Evolutionary conservation across 345 rosid genomes (phyloP), one percentile per base, ranked within the genome.

Genomic region (Aquilaria sinensis): DNA sequence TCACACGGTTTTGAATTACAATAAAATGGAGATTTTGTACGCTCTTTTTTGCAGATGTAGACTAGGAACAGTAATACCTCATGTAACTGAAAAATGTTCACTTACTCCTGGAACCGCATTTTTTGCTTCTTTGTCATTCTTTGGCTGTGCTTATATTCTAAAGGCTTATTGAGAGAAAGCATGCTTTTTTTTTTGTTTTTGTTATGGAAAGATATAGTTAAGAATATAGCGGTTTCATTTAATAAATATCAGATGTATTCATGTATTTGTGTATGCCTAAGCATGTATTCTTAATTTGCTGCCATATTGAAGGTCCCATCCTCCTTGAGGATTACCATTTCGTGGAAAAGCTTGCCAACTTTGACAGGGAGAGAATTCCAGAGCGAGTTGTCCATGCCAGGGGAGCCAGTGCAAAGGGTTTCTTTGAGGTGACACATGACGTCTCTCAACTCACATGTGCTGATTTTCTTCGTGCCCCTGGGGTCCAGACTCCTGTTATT

Each of bases 321-420:
- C 88, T 90, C 62, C 90, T 90, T 10, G 97, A 90, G 83, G 97
- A 90, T 77, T 90, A 90, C 68, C 97, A 90, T 80, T 73, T 90
- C n/a, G 72, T 90, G 45, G 97, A 90, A 68, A 90, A 90, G 75
- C 80, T 90, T 48, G 96, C 97, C 47, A 83, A 88, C 54, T 87
- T 90, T 64, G 92, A 85, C 43, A 80, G 97, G 74, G 96, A 90
- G 62, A 41, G 97, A 51, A 85, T 90, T 62, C 97, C 97, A 23
- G 97, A 90, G 74, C 96, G 97, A 71, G 92, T 90, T 48, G 97
- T 90, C 75, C 97, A 90, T 70, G 97, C 97, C 16, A 82, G 97
- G 76, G 96, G 97, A 73, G 97, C 87, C 45, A 90, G 97, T 69
- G 97, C 96, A 12, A 90, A 90, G 71, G 97, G 97, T 5, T 87